These are phyloP conservation scores for Schizothecium vesticola DNA, from an alignment of 495 filamentous ascomycete genomes.

Conservation along the genomic window DNA sequence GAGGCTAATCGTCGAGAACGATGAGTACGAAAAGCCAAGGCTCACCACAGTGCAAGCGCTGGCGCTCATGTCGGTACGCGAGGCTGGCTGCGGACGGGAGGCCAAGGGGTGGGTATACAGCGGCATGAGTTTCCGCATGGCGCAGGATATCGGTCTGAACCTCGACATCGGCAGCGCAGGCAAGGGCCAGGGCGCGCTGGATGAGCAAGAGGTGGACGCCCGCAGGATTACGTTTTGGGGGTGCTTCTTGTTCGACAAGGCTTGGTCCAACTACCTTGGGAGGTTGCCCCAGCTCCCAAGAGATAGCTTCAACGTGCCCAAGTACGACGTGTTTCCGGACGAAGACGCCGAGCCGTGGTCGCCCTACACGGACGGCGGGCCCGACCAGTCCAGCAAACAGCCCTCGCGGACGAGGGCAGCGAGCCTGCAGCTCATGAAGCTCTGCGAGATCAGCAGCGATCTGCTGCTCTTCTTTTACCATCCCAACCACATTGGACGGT, in stretches of 20 bases:
- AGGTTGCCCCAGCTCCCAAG: slow-evolving; percentile 81
- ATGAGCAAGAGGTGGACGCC: slow-evolving; percentile 82
- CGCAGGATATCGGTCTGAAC: slow-evolving; percentile 86
- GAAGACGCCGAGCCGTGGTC: slow-evolving; percentile 85
- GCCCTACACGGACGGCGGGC: slow-evolving; percentile 82
- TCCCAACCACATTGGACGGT: slow-evolving; percentile 57
- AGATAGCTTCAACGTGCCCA: slow-evolving; percentile 72
- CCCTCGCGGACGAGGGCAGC: slow-evolving; percentile 79
- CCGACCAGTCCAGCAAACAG: slow-evolving; percentile 62
- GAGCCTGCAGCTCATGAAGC: slow-evolving; percentile 69
- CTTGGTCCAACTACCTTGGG: slow-evolving; percentile 97
- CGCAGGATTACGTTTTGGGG: slow-evolving; percentile 94
- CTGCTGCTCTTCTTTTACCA: slow-evolving; percentile 88
- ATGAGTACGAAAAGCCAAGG: slow-evolving; percentile 85
- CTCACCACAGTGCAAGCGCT: slow-evolving; percentile 94
- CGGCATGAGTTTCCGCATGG: slow-evolving; percentile 99
- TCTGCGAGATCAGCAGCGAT: slow-evolving; percentile 93
- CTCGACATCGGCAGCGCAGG: slow-evolving; percentile 66
- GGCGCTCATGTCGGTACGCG: slow-evolving; percentile 91
- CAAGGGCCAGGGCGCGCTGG: slow-evolving; percentile 52
- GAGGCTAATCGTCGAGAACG: slow-evolving; percentile 78
- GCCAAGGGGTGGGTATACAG: slow-evolving; percentile 97
- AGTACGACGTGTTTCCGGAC: slow-evolving; percentile 83
- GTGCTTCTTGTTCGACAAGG: slow-evolving; percentile 98
- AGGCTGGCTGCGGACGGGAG: slow-evolving; percentile 92